Percentiles rank a stretch among this genome's conserved stretches.
Conservation (phyloP, 805 yeast genomes). For the Citeromyces matritensis region DNA sequence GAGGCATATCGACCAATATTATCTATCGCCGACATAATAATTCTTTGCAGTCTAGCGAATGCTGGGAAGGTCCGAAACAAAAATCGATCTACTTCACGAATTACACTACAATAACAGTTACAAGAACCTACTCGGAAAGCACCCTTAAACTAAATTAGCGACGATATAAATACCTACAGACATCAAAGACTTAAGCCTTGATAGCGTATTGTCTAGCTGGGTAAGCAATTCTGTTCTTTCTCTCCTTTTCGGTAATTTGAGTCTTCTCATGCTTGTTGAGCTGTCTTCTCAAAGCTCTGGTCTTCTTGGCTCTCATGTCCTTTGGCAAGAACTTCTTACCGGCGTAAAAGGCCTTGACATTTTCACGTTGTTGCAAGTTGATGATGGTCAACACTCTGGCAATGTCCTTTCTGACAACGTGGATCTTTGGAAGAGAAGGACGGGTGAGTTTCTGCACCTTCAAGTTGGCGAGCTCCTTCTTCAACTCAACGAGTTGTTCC, state of each 20-base stretch:
- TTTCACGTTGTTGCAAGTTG: slow-evolving; percentile 92
- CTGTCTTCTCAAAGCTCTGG: slow-evolving; percentile 98
- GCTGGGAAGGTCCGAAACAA: no score
- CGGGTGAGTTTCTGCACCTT: slow-evolving; percentile 91
- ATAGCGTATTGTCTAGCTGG: slow-evolving; percentile 98
- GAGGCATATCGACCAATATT: no score
- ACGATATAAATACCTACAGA: not conserved
- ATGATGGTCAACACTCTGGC: slow-evolving; percentile 96
- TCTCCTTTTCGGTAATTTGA: slow-evolving; percentile 74
- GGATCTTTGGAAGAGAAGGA: slow-evolving; percentile 91
- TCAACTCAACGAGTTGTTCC: slow-evolving; percentile 86
- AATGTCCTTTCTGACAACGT: slow-evolving; percentile 95
- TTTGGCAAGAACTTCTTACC: slow-evolving; percentile 95
- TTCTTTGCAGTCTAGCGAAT: no score
- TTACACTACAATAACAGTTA: not conserved
- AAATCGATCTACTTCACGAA: not conserved
- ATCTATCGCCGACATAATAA: no score
- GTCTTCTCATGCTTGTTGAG: slow-evolving; percentile 79
- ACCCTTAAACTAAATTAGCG: not conserved
- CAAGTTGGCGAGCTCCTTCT: slow-evolving; percentile 91
- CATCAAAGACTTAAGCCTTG: slow-evolving; percentile 60
- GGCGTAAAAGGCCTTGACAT: slow-evolving; percentile 87
- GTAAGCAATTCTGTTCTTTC: slow-evolving; percentile 88
- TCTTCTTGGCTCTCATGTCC: slow-evolving; percentile 98
- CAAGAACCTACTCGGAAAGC: not conserved